Evolutionary conservation across 306 rosid species (phyloP).

Genomic region (Abrus pulchellus): DNA sequence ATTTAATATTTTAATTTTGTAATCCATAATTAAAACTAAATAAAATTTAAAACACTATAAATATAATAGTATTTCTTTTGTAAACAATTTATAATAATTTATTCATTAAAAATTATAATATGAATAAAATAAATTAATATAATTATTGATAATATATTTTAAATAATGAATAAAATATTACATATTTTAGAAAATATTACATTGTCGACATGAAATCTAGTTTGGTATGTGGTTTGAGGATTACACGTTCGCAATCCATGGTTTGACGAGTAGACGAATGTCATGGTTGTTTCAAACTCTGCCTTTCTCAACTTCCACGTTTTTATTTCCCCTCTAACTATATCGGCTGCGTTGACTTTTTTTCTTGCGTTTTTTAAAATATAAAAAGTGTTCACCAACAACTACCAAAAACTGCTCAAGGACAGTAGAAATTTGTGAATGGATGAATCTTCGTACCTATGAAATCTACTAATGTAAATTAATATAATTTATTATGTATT

Average conservation of each 20-base stretch:
- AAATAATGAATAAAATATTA: no score
- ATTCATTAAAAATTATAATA: no score
- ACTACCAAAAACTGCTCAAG: background rate
- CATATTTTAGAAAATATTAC: no score
- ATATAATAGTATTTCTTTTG: no score
- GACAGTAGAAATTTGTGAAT: background rate
- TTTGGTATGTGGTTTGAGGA: conserved; percentile 1
- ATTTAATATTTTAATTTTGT: no score
- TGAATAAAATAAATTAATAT: no score
- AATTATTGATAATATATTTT: no score
- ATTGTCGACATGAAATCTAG: no score
- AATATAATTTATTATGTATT: background rate
- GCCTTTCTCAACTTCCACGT: background rate
- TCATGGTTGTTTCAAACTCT: background rate
- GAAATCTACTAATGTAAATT: background rate
- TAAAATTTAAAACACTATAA: no score
- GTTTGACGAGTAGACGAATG: conserved; percentile 5
- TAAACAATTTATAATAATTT: no score
- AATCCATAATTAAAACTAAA: no score
- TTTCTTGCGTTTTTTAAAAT: conserved; percentile 5
- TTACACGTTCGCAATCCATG: background rate
- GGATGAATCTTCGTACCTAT: background rate
- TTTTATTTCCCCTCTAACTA: background rate
- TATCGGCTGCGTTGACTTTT: background rate
- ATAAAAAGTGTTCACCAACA: background rate